A percentile compares a stretch with the other conserved stretches of the same genome.
Evolutionary conservation across 208 protist genomes (phyloP).

Genomic region (Angomonas deanei): DNA sequence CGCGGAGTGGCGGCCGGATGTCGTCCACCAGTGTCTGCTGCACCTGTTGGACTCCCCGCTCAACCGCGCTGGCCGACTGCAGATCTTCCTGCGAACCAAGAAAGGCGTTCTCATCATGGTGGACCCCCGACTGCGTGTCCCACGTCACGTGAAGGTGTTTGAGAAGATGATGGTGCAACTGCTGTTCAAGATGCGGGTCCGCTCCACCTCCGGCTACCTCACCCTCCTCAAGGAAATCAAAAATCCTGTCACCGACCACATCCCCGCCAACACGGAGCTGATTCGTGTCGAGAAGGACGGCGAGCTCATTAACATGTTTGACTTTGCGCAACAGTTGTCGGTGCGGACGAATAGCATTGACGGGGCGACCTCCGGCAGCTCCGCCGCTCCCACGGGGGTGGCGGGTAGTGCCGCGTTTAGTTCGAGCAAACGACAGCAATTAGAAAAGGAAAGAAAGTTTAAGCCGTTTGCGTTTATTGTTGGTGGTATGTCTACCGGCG

Average conservation of each 20-base stretch:
- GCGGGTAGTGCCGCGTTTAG: slow-evolving; percentile 31
- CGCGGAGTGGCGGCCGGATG: slow-evolving; percentile 96
- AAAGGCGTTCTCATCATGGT: slow-evolving; percentile 94
- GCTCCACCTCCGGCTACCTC: slow-evolving; percentile 77
- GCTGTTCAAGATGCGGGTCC: slow-evolving; percentile 97
- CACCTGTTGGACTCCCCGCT: slow-evolving; percentile 97
- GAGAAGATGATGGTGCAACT: slow-evolving; percentile 98
- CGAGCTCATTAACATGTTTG: slow-evolving; percentile 62
- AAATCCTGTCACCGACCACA: slow-evolving; percentile 98
- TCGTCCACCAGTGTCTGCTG: slow-evolving; percentile 97
- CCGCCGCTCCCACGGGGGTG: slow-evolving; percentile 15
- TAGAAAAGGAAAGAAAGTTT: slow-evolving; percentile 42
- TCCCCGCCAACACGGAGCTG: slow-evolving; percentile 85
- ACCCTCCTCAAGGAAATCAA: slow-evolving; percentile 97
- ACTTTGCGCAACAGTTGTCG: slow-evolving; percentile 22
- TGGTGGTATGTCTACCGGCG: slow-evolving; percentile 81
- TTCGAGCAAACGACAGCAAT: slow-evolving; percentile 22
- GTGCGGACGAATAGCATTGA: slow-evolving; percentile 16
- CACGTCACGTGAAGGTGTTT: slow-evolving; percentile 98
- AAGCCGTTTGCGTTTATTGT: slow-evolving; percentile 82
- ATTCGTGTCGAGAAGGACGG: slow-evolving; percentile 85
- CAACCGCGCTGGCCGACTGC: slow-evolving; percentile 96
- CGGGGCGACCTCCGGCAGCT: not conserved
- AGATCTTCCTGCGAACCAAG: slow-evolving; percentile 96
- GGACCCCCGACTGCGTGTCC: slow-evolving; percentile 97